Conservation (phyloP, 768 basidiomycete genomes). For the Trametes meyenii region DNA sequence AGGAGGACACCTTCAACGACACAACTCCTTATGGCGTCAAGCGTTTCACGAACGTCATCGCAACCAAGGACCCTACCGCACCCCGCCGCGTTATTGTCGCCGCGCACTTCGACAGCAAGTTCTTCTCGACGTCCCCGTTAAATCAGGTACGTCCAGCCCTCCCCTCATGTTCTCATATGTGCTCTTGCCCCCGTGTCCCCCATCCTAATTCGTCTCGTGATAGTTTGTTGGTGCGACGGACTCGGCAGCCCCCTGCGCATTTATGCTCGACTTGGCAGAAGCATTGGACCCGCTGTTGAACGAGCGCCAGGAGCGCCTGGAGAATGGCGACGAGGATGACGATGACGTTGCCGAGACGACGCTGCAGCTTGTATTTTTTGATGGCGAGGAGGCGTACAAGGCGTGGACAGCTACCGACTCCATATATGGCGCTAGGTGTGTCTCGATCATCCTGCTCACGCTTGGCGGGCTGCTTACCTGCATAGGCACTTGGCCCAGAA, state of each 20-base stretch:
- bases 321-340: constrained; percentile 63
- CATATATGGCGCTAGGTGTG: constrained; percentile 91
- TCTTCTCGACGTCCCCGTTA: constrained; percentile 65
- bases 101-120: constrained; percentile 95
- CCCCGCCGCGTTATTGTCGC: constrained; percentile 81
- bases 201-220: constrained; percentile 10
- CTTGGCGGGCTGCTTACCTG: constrained; percentile 2
- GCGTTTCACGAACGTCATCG: constrained; percentile 88
- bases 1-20: constrained; percentile 79
- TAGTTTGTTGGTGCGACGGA: constrained; percentile 98
- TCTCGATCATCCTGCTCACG: not conserved
- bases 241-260: constrained; percentile 92
- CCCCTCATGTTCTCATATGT: too few species aligned
- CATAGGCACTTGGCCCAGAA: constrained; percentile 83
- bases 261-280: constrained; percentile 92
- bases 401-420: constrained; percentile 90
- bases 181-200: not conserved
- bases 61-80: constrained; percentile 91
- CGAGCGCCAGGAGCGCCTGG: constrained; percentile 54
- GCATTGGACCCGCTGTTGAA: constrained; percentile 74
- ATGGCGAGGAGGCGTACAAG: constrained; percentile 96
- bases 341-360: constrained; percentile 84
- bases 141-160: constrained; percentile 61
- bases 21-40: constrained; percentile 81
- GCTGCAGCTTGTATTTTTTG: constrained; percentile 91